These are phyloP conservation scores for Scedosporium boydii DNA, from an alignment of 2,329 filamentous ascomycete species.

Conservation along the genomic window DNA sequence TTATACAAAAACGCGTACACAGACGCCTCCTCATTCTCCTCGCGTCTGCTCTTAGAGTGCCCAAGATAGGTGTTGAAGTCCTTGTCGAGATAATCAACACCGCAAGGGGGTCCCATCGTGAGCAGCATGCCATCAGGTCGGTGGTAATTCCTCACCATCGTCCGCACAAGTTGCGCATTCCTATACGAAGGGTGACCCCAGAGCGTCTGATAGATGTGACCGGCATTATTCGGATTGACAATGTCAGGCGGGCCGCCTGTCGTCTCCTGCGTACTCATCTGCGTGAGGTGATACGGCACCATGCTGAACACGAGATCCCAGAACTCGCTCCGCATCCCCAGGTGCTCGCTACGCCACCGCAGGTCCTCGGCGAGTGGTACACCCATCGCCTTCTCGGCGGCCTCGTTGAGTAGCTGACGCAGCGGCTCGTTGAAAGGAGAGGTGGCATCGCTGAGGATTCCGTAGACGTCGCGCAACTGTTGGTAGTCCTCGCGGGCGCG, in stretches of 20 bases:
- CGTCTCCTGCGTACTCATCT: neutral
- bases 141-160: neutral
- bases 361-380: neutral
- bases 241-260: neutral
- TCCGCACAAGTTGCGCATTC: neutral
- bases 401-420: neutral
- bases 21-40: neutral
- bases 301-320: neutral
- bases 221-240: neutral
- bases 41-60: neutral
- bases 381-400: neutral
- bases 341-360: neutral
- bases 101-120: conserved; percentile 22
- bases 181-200: neutral
- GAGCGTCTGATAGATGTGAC: neutral
- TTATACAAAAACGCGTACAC: neutral
- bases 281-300: neutral
- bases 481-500: neutral
- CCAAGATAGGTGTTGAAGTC: conserved; percentile 21
- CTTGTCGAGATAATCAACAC: conserved; percentile 34
- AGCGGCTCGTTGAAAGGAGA: neutral
- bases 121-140: neutral
- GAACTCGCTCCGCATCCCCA: neutral
- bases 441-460: neutral
- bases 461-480: neutral